Base-by-base conservation (phyloP, 192 early-diverging fungal genomes). In the Kickxella alabastrina region DNA sequence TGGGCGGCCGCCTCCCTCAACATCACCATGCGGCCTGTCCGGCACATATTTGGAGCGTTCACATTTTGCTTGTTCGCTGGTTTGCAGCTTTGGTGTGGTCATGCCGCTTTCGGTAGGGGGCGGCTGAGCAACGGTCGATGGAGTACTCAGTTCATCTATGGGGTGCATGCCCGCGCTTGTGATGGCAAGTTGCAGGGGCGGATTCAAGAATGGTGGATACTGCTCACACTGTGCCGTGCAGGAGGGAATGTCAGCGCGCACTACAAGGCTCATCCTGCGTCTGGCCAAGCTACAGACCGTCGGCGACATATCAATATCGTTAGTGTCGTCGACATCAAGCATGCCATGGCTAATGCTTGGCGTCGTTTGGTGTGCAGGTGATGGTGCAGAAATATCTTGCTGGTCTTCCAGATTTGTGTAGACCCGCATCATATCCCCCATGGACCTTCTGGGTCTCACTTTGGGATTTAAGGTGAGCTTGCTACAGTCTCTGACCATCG, bases 21-120 rank as follows among this genome's bases (percentile, higher is more conserved):
- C 18, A 6, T 73, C 69, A 40, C 69, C 69, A 2, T 65, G 61
- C 3, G 37, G n/a, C 52, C 68, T 46, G 49, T 48, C 57, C 6
- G 61, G 24, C 15, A 64, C 57, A 27, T 72, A 65, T 31, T 28
- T 68, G 6, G 38, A 37, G 28, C 39, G 52, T 34, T 59, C 64
- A 15, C 62, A 60, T n/a, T n/a, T n/a, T n/a, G n/a, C n/a, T n/a
- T n/a, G n/a, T n/a, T n/a, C n/a, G n/a, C n/a, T n/a, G n/a, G n/a
- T n/a, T n/a, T n/a, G n/a, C n/a, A n/a, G n/a, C 49, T 65, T 57
- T 25, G 68, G 68, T 7, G 68, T 72, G 6, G 68, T 72, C 57
- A 57, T 32, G 7, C n/a, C 27, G 40, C 43, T 34, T 10, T 46
- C 39, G 31, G 14, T 21, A 9, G 23, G 26, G 3, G 38, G 29